Conservation (phyloP, 768 basidiomycete genomes). For the Phaffia australis region DNA sequence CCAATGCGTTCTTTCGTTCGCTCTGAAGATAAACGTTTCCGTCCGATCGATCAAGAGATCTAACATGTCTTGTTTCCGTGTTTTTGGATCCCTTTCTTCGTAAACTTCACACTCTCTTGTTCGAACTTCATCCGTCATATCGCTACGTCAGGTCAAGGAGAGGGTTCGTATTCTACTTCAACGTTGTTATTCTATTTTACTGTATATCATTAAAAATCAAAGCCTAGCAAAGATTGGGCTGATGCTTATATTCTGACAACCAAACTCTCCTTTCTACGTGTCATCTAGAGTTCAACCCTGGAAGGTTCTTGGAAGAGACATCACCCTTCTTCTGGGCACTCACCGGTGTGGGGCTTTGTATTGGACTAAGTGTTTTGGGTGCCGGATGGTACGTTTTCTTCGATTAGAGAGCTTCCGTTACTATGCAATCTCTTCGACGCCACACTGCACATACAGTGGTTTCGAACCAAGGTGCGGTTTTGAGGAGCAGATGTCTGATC, state of each 20-base stretch:
- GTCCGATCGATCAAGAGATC: too few species aligned
- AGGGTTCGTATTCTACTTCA: constrained; percentile 8
- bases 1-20: not conserved
- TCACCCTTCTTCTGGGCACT: constrained; percentile 89
- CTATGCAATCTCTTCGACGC: too few species aligned
- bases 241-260: not conserved
- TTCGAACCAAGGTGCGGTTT: not conserved
- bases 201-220: not conserved
- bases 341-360: constrained; percentile 80
- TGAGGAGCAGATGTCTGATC: constrained; percentile 1
- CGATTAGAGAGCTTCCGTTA: too few species aligned
- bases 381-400: constrained; percentile 73
- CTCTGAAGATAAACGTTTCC: too few species aligned
- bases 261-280: constrained; percentile 15
- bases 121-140: too few species aligned
- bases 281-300: constrained; percentile 72
- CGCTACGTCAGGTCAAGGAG: constrained; percentile 25
- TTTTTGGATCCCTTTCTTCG: too few species aligned
- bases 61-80: too few species aligned
- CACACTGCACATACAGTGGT: not conserved
- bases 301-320: constrained; percentile 83
- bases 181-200: not conserved
- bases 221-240: not conserved
- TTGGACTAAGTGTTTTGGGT: constrained; percentile 84
- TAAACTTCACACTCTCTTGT: too few species aligned